Conservation (phyloP, 202 grass and related monocot species). For the Panicum hallii region DNA sequence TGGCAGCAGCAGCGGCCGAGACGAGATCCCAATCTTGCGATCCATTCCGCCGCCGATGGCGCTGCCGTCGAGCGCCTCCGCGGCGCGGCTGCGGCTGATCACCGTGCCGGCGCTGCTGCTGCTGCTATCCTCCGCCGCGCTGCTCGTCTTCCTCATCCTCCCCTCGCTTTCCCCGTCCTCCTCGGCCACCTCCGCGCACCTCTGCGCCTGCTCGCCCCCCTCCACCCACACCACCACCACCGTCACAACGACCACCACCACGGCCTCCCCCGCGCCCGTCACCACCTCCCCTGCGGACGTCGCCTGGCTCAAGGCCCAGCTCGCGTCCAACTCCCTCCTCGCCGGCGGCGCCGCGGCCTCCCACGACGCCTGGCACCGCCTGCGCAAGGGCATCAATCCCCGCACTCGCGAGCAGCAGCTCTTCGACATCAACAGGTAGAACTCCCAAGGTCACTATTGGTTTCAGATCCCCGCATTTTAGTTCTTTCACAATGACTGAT, state of each 20-base stretch:
- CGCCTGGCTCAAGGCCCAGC: slow-evolving; percentile 71
- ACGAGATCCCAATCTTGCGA: slow-evolving; percentile 31
- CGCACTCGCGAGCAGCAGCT: slow-evolving; percentile 87
- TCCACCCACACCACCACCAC: slow-evolving; percentile 57
- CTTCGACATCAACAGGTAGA: slow-evolving; percentile 77
- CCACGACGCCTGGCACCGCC: slow-evolving; percentile 60
- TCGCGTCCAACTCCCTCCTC: slow-evolving; percentile 65
- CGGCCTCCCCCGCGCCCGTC: slow-evolving; percentile 46
- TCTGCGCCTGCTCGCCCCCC: slow-evolving; percentile 56
- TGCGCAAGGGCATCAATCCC: slow-evolving; percentile 97
- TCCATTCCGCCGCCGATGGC: slow-evolving; percentile 47
- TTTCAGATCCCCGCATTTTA: background rate
- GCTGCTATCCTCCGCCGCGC: slow-evolving; percentile 56
- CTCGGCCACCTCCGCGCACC: slow-evolving; percentile 33
- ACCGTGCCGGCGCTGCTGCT: slow-evolving; percentile 59
- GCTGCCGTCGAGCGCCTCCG: slow-evolving; percentile 47
- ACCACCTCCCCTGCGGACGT: slow-evolving; percentile 69
- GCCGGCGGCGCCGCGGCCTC: slow-evolving; percentile 43
- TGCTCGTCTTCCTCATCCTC: slow-evolving; percentile 63
- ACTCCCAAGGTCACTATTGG: background rate
- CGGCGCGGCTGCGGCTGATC: slow-evolving; percentile 59
- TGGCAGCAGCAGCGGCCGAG: background rate
- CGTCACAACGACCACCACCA: slow-evolving; percentile 51
- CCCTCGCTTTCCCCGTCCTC: slow-evolving; percentile 47
- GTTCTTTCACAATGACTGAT: background rate